Evolutionary conservation across 129 eudicot genomes (phyloP).

Genomic region (Lactuca sativa): DNA sequence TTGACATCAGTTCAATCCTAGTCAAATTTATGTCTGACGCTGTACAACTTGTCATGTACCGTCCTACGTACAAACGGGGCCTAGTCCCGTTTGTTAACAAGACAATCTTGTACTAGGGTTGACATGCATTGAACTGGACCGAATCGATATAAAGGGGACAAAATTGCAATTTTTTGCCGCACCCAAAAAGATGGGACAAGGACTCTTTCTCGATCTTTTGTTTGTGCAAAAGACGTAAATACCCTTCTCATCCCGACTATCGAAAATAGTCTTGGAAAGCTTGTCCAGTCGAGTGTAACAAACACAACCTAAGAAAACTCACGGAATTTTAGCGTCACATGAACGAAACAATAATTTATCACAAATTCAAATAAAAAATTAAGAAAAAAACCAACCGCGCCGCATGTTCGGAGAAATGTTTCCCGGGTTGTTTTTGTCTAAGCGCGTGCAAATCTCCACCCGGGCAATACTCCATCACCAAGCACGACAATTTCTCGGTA

Average conservation of each 20-base stretch:
- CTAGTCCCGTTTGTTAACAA: too few species aligned
- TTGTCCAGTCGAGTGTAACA: neutral
- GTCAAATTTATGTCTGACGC: too few species aligned
- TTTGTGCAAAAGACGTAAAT: neutral
- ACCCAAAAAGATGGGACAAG: too few species aligned
- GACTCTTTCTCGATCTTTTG: neutral
- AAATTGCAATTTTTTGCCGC: neutral
- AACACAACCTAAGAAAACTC: neutral
- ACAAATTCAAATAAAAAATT: neutral
- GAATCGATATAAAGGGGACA: neutral
- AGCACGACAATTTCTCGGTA: slow-evolving; percentile 78
- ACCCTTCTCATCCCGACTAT: neutral
- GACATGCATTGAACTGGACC: neutral
- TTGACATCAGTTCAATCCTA: too few species aligned
- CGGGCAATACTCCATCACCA: slow-evolving; percentile 96
- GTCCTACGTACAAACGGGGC: too few species aligned
- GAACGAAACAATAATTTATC: neutral
- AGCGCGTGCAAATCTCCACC: slow-evolving; percentile 98
- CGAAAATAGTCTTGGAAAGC: neutral
- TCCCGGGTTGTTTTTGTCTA: slow-evolving; percentile 91
- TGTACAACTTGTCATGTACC: too few species aligned
- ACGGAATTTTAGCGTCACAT: too few species aligned
- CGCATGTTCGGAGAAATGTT: slow-evolving; percentile 88
- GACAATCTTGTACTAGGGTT: too few species aligned
- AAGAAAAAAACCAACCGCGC: slow-evolving; percentile 60